A percentile compares a stretch with the other conserved stretches of the same genome.
Evolutionary conservation across 2,329 filamentous ascomycete genomes (phyloP).

Genomic region (Monosporascus ibericus): DNA sequence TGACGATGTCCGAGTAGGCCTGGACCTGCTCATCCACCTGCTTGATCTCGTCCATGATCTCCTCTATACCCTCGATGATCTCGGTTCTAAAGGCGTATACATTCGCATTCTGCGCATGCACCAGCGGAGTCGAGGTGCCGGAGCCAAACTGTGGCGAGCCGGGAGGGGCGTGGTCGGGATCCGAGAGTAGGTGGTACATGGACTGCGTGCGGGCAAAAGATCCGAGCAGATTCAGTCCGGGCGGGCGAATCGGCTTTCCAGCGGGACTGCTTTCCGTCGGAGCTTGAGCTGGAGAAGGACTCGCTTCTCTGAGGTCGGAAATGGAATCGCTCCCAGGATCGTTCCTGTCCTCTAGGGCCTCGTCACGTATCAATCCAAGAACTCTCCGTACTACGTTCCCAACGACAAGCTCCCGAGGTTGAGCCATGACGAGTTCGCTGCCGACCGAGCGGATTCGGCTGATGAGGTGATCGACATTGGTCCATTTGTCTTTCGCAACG

Average conservation of each 20-base stretch:
- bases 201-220: conserved; percentile 66
- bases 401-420: conserved; percentile 85
- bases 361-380: conserved; percentile 83
- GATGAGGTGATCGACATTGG: conserved; percentile 72
- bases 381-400: conserved; percentile 92
- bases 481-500: conserved; percentile 73
- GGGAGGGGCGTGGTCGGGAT: conserved; percentile 50
- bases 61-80: conserved; percentile 87
- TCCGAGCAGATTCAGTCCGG: conserved; percentile 54
- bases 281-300: conserved; percentile 14
- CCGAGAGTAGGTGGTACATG: conserved; percentile 82
- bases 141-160: conserved; percentile 35
- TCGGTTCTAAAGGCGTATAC: conserved; percentile 76
- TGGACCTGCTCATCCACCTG: conserved; percentile 93
- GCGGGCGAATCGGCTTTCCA: conserved; percentile 40
- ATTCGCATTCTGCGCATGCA: conserved; percentile 34
- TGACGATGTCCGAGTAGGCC: conserved; percentile 80
- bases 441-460: conserved; percentile 75
- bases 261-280: conserved; percentile 10
- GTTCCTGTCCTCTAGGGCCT: conserved; percentile 75
- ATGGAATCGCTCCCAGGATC: conserved; percentile 55
- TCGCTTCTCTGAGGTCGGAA: conserved; percentile 41
- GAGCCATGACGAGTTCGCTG: conserved; percentile 69
- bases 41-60: conserved; percentile 91
- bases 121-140: conserved; percentile 44